Percentiles rank a stretch among this genome's conserved stretches.
These are phyloP conservation scores for Ogataea populi-albae DNA, from an alignment of 805 yeast genomes.

Conservation along the genomic window DNA sequence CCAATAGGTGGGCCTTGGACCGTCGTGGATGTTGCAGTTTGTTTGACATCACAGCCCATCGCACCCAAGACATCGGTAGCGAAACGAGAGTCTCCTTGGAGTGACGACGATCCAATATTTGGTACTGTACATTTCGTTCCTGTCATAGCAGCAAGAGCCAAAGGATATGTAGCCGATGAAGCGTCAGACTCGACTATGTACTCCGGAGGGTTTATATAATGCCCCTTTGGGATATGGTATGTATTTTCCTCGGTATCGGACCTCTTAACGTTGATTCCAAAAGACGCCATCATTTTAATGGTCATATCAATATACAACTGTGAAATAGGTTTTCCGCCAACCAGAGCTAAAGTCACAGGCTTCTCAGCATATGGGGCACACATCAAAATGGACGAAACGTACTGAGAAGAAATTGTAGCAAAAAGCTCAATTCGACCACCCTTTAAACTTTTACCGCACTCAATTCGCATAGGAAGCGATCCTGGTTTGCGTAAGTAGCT, in stretches of 20 bases:
- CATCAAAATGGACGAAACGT: slow-evolving; percentile 93
- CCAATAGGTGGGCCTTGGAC: slow-evolving; percentile 86
- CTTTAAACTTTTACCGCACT: slow-evolving; percentile 65
- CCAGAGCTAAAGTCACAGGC: slow-evolving; percentile 83
- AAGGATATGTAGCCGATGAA: slow-evolving; percentile 94
- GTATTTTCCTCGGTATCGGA: slow-evolving; percentile 75
- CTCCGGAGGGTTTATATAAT: slow-evolving; percentile 74
- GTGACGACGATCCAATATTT: slow-evolving; percentile 84
- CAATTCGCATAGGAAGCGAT: slow-evolving; percentile 77
- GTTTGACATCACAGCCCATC: slow-evolving; percentile 91
- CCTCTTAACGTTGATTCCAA: slow-evolving; percentile 75
- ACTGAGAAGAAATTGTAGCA: slow-evolving; percentile 96
- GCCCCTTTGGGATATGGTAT: slow-evolving; percentile 84
- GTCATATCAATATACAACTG: slow-evolving; percentile 97
- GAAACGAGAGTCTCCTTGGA: slow-evolving; percentile 97
- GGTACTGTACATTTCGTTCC: slow-evolving; percentile 93
- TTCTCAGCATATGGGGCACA: slow-evolving; percentile 93
- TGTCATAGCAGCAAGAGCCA: slow-evolving; percentile 95
- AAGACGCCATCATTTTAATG: slow-evolving; percentile 86
- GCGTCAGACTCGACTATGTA: slow-evolving; percentile 96
- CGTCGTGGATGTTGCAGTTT: slow-evolving; percentile 82
- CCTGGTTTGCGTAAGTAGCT: slow-evolving; percentile 72
- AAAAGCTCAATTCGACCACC: slow-evolving; percentile 94
- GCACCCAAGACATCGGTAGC: slow-evolving; percentile 90
- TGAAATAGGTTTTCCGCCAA: slow-evolving; percentile 96